Conservation (phyloP, 2,329 filamentous ascomycete species). For the Scytalidium lignicola region DNA sequence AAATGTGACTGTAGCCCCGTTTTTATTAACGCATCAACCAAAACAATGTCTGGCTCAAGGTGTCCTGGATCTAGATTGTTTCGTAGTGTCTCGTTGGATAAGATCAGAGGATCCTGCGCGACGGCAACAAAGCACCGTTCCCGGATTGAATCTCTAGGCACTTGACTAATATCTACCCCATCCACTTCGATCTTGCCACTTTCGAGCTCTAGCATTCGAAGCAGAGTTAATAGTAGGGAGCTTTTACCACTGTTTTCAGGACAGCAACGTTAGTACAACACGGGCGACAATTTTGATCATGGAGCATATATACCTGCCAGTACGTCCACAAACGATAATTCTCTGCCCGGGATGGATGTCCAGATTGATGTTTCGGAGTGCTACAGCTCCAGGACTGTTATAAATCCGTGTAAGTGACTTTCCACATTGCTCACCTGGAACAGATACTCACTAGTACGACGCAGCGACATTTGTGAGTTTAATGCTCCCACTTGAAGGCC, state of each 20-base stretch:
- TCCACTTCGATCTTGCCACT: constrained; percentile 37
- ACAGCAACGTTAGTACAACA: neutral
- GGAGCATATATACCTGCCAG: constrained; percentile 34
- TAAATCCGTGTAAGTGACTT: constrained; percentile 30
- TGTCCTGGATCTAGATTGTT: constrained; percentile 26
- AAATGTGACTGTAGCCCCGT: constrained; percentile 9
- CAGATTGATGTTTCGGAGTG: constrained; percentile 32
- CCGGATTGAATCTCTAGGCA: constrained; percentile 28
- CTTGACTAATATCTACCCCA: constrained; percentile 34
- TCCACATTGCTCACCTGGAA: constrained; percentile 16
- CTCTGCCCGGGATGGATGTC: constrained; percentile 43
- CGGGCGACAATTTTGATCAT: neutral
- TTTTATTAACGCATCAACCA: constrained; percentile 9
- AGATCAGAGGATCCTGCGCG: constrained; percentile 36
- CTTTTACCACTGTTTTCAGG: constrained; percentile 30
- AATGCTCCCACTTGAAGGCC: constrained; percentile 30
- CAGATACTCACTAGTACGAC: constrained; percentile 24
- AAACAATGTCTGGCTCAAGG: constrained; percentile 14
- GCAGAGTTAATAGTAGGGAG: constrained; percentile 39
- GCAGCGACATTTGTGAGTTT: constrained; percentile 27
- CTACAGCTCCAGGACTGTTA: constrained; percentile 18
- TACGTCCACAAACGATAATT: constrained; percentile 48
- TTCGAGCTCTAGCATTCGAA: constrained; percentile 41
- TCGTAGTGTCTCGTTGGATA: constrained; percentile 26
- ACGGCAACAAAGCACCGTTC: constrained; percentile 34